phyloP scores from a whole-genome alignment of 2,329 filamentous ascomycete species.

The Seiridium unicorne region DNA sequence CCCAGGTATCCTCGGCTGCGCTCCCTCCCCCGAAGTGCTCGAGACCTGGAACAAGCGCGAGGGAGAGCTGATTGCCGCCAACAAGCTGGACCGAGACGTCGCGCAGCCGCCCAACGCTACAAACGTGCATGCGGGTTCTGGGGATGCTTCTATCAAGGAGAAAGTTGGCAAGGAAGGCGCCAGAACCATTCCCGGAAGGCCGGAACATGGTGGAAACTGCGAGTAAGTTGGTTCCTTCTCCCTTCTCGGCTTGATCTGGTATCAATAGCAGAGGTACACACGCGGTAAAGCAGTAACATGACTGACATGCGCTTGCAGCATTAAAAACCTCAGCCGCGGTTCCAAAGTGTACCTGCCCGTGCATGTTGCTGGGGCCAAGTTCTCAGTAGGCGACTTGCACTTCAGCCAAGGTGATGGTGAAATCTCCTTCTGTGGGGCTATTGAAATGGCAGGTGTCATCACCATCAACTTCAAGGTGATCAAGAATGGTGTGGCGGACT shows the following conservation, averaged over 20 bases:
- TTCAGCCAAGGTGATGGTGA: slow-evolving; percentile 56
- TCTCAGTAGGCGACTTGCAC: slow-evolving; percentile 85
- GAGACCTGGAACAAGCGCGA: slow-evolving; percentile 83
- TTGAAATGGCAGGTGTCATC: slow-evolving; percentile 91
- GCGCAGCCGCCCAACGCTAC: slow-evolving; percentile 71
- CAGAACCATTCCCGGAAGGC: slow-evolving; percentile 78
- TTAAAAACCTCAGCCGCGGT: slow-evolving; percentile 80
- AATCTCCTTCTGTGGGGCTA: slow-evolving; percentile 64
- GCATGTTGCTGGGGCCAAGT: slow-evolving; percentile 83
- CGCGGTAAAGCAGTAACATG: not conserved
- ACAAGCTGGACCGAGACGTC: slow-evolving; percentile 67
- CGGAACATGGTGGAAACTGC: slow-evolving; percentile 87
- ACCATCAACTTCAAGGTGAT: slow-evolving; percentile 88
- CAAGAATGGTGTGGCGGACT: slow-evolving; percentile 72
- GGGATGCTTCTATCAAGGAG: slow-evolving; percentile 54
- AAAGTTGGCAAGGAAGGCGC: slow-evolving; percentile 78
- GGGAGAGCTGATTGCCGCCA: slow-evolving; percentile 70
- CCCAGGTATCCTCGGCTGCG: slow-evolving; percentile 87
- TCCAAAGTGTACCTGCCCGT: slow-evolving; percentile 85
- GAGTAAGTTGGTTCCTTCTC: slow-evolving; percentile 41
- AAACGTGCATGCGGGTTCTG: slow-evolving; percentile 72
- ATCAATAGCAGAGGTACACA: slow-evolving; percentile 12
- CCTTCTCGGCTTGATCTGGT: not conserved
- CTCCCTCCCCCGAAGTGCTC: slow-evolving; percentile 75
- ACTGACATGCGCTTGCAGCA: slow-evolving; percentile 31